Evolutionary conservation across 805 yeast species (phyloP).

Genomic region (Candida quercuum): DNA sequence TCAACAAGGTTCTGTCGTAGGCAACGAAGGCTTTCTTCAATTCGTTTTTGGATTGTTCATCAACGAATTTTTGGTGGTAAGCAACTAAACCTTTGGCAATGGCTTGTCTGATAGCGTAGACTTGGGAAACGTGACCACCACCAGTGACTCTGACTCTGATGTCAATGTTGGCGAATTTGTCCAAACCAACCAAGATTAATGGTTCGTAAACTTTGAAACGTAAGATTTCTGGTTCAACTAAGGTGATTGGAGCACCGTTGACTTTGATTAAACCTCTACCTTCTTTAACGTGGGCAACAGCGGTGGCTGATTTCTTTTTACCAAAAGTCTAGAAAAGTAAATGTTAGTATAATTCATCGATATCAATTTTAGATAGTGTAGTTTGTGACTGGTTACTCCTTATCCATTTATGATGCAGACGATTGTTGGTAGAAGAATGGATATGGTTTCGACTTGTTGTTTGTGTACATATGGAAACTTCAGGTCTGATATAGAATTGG

Average conservation of each 20-base stretch:
- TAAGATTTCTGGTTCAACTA: conserved; percentile 98
- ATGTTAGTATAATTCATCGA: conserved; percentile 18
- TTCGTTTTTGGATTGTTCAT: conserved; percentile 99
- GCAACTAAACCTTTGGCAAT: conserved; percentile 99
- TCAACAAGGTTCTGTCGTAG: conserved; percentile 99
- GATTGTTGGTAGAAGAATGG: too few relatives aligned
- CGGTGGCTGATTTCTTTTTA: conserved; percentile 99
- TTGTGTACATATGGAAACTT: too few relatives aligned
- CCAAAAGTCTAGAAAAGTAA: conserved; percentile 79
- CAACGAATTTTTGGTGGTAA: conserved; percentile 98
- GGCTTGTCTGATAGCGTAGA: conserved; percentile 99
- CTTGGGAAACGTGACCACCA: conserved; percentile 99
- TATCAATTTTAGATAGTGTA: too few relatives aligned
- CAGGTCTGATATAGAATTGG: too few relatives aligned
- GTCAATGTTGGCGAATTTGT: conserved; percentile 97
- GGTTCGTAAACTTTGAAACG: conserved; percentile 99
- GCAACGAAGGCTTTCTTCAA: conserved; percentile 95
- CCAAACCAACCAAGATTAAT: conserved; percentile 94
- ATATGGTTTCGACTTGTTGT: too few relatives aligned
- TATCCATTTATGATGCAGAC: too few relatives aligned
- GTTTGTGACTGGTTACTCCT: neutral
- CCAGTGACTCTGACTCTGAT: conserved; percentile 99
- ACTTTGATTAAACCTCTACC: conserved; percentile 99
- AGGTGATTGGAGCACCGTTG: conserved; percentile 98
- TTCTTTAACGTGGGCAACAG: conserved; percentile 99